Base-by-base conservation (phyloP, 192 early-diverging fungal species). In the Rhizoclosmatium sp. region DNA sequence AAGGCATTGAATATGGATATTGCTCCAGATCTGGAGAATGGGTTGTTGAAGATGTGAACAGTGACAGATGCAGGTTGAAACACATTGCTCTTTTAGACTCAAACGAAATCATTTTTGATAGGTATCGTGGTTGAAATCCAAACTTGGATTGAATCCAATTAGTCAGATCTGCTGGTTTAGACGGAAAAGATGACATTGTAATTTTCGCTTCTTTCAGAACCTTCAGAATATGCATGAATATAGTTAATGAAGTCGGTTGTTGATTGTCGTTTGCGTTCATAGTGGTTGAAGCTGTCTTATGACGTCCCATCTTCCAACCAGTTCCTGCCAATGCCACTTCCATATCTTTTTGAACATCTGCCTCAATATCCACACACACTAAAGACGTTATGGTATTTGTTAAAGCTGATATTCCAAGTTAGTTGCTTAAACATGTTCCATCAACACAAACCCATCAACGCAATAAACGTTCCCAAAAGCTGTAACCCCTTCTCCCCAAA, bases 111-210 rank as follows among this genome's bases (percentile, higher is more conserved):
- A 64, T 64, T 19, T 21, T 9, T 16, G 40, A 9, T 21, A 64
- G 40, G 61, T 64, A 64, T 39, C 61, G 61, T 39, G 61, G 61
- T 21, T 64, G 61, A 23, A 64, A 64, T 39, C 21, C 40, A 64
- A 64, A 64, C 5, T 64, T 64, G 5, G 9, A 9, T 21, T 9
- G 5, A 40, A 64, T 64, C 61, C 61, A 64, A 0, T 0, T 16
- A 1, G 0, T 23, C 1, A 64, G 1, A 0, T 31, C 31, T 31
- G 31, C 31, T 0, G 31, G 31, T 31, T 31, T 31, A 0, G 31
- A 31, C 0, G 31, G 31, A 0, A 31, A 0, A 0, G 31, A 31
- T 0, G 31, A 31, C 31, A 31, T 31, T 31, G 31, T 31, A 31
- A 31, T 31, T 31, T 31, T 31, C 0, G 31, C 31, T 31, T 31